Conservation (phyloP, 1,284 basidiomycete genomes). For the Anthracocystis walkeri region DNA sequence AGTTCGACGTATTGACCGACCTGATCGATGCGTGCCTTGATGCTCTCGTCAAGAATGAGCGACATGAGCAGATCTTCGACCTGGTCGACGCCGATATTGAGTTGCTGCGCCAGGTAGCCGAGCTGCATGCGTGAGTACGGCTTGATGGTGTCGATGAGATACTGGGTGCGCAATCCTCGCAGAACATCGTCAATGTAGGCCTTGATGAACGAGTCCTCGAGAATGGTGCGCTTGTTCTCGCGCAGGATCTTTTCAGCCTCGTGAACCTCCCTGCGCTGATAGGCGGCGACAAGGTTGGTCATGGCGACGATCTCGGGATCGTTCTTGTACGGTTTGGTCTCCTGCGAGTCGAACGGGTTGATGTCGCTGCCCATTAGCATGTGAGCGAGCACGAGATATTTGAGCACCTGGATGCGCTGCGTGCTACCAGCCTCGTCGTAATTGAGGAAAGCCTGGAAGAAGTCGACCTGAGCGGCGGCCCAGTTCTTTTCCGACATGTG, state of each 20-base stretch:
- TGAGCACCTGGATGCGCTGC: conserved; percentile 95
- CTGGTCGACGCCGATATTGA: conserved; percentile 86
- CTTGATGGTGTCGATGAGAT: conserved; percentile 96
- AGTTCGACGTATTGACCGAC: conserved; percentile 90
- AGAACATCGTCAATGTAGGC: conserved; percentile 94
- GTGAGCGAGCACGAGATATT: conserved; percentile 96
- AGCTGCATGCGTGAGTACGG: conserved; percentile 94
- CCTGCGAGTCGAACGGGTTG: conserved; percentile 99
- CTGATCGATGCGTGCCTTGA: conserved; percentile 95
- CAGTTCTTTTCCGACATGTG: conserved; percentile 99
- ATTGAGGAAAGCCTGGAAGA: conserved; percentile 98
- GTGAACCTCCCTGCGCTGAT: conserved; percentile 94
- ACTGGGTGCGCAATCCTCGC: conserved; percentile 90
- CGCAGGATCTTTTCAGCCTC: conserved; percentile 92
- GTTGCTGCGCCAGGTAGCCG: conserved; percentile 77
- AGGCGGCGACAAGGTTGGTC: conserved; percentile 95
- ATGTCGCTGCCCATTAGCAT: conserved; percentile 99
- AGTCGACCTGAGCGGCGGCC: conserved; percentile 95
- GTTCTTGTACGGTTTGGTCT: conserved; percentile 99
- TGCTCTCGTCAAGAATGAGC: conserved; percentile 92
- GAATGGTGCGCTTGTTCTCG: conserved; percentile 92
- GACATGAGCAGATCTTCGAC: conserved; percentile 93
- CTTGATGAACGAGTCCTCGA: conserved; percentile 92
- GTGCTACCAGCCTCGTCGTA: conserved; percentile 98
- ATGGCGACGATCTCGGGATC: conserved; percentile 97